A percentile compares a stretch with the other conserved stretches of the same genome.
phyloP scores from a whole-genome alignment of 192 early-diverging fungal genomes.

The Podila minutissima region DNA sequence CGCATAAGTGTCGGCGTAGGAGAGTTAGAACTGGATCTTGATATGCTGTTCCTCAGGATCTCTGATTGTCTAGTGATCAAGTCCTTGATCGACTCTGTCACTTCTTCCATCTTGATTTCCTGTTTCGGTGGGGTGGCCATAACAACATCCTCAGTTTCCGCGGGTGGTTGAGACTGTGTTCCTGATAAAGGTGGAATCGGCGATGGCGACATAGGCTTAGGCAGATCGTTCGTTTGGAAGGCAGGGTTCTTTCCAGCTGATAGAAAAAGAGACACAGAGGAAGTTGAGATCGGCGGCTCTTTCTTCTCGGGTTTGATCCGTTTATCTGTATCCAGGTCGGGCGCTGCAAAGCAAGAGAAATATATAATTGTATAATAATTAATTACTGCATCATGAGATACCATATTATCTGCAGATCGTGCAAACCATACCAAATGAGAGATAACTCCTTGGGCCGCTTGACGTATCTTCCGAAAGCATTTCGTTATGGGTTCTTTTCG shows the following conservation, averaged over 20 bases:
- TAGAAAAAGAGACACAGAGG: not conserved
- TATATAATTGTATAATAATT: not conserved
- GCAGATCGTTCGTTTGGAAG: not conserved
- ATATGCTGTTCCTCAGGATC: slow-evolving; percentile 4
- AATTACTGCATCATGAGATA: not conserved
- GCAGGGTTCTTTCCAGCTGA: not conserved
- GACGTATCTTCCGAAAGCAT: slow-evolving; percentile 7
- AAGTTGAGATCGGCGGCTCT: not conserved
- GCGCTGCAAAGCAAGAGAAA: not conserved
- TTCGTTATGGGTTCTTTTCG: slow-evolving; percentile 27
- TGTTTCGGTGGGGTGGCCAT: not conserved
- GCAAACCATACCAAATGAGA: slow-evolving; percentile 14
- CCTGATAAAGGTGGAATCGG: not conserved
- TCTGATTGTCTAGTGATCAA: not conserved
- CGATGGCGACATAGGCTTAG: not conserved
- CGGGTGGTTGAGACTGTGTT: not conserved
- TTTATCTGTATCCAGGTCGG: not conserved
- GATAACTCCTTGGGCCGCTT: slow-evolving; percentile 8
- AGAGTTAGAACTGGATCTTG: slow-evolving; percentile 4
- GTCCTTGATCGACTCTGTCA: not conserved
- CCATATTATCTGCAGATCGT: slow-evolving; percentile 3
- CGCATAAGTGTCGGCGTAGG: slow-evolving; percentile 2
- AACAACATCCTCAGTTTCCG: not conserved
- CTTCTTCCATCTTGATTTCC: not conserved
- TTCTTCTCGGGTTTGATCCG: not conserved